Evolutionary conservation across 805 yeast genomes (phyloP), one percentile per base, ranked within the genome.

Genomic region (Candida arabinofermentans): DNA sequence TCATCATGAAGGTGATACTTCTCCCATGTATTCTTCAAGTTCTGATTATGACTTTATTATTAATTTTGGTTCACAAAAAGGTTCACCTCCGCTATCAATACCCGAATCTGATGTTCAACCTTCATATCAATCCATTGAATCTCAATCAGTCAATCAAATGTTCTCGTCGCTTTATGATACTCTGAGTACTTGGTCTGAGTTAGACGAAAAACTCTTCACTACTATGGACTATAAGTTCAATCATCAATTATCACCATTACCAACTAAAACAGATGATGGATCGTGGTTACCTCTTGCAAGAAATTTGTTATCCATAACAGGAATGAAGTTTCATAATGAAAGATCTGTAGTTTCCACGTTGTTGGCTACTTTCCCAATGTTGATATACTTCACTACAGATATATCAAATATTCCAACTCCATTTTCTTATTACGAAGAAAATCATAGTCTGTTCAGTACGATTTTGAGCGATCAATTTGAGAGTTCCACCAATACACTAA

Each of bases 261-360:
- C 27, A 9, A 12, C 36, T 10, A 29, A 29, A 14, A 14, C 32
- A 14, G 29, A 34, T 14, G 16, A 9, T 26, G 16, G 6, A 4
- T 29, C 19, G 12, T 72, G 77, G 78, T 45, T 69, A 2, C 49
- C 66, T 24, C 65, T 68, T n/a, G 68, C 72, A 2, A 22, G 17
- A n/a, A 10, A 27, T 17, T n/a, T 36, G 3, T 27, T 36, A 19
- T 36, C 39, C 6, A 10, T 16, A 12, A 29, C 32, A 5, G 32
- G 32, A 12, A n/a, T 29, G 14, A 24, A 35, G 22, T 34, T 33
- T 21, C 27, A 33, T 22, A 13, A 14, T 12, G 22, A n/a, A 8
- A 24, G 18, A n/a, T 13, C 27, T 1, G 13, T 33, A 5, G 26
- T 33, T 18, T 21, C 23, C 10, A n/a, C 33, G 7, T 27, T 39